Evolutionary conservation across 2,329 filamentous ascomycete species (phyloP), one percentile per base, ranked within the genome.

Genomic region (Diaporthe capsici): DNA sequence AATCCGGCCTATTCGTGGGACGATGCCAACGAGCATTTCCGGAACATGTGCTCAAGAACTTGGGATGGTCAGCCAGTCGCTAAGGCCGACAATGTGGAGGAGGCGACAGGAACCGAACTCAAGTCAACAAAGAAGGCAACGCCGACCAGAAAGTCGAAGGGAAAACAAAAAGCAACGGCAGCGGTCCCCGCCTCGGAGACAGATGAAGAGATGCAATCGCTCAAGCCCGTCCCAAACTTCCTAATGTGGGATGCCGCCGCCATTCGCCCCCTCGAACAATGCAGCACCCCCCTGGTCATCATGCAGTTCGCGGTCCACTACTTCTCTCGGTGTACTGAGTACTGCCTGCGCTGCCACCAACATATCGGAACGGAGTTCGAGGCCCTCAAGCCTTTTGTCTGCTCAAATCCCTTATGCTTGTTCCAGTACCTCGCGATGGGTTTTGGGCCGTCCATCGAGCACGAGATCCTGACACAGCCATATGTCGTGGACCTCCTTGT

Each of bases 351-450:
- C 34, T 98, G 96, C 80, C 94, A 97, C 82, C 90, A 90, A 78
- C 92, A 89, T 78, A 88, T 94, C 49, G 83, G 90, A 1, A 88
- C 88, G 2, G 89, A 90, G 0, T 92, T 96, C 51, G 91, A 93
- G 79, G 91, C 93, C 2, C 86, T 95, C 76, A 95, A 94, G 79
- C 94, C 94, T 3, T 95, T 94, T 76, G 95, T 98, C 60, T 98
- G 96, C 84, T 90, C 90, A 31, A 89, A 90, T 17, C 87, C 89
- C 1, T 87, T 98, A 4, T 98, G 96, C 80, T 86, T 98, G 5
- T 98, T 94, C 80, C 96, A 98, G 81, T 98, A 97, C 84, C 94
- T 98, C 88, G 88, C 90, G 22, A 87, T 97, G n/a, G 95, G 95
- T 0, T 93, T 98, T 80, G 96, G 95, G 0, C 94, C 94, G 2